Evolutionary conservation across 805 yeast genomes (phyloP).

Genomic region (Aciculoconidium aculeatum): DNA sequence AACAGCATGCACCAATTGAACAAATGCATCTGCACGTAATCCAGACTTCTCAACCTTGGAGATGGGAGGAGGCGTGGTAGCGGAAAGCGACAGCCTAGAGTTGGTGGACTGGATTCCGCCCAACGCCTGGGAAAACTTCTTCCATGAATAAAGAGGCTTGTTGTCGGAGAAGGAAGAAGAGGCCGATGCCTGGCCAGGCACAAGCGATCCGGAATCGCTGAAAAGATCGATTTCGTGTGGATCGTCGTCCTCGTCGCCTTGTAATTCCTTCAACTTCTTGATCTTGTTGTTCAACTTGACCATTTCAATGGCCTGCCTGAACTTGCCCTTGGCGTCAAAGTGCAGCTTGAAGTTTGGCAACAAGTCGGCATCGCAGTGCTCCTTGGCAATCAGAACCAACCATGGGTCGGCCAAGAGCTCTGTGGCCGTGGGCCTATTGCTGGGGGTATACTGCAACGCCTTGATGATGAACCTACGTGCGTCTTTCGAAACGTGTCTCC

Average conservation of each 20-base stretch:
- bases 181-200: conserved; percentile 3
- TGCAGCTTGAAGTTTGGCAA: conserved; percentile 76
- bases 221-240: conserved; percentile 42
- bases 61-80: not conserved
- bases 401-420: conserved; percentile 69
- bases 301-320: conserved; percentile 80
- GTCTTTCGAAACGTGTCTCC: conserved; percentile 73
- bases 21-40: conserved; percentile 52
- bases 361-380: conserved; percentile 56
- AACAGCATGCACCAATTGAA: conserved; percentile 67
- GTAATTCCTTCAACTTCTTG: conserved; percentile 59
- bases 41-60: conserved; percentile 23
- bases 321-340: conserved; percentile 77
- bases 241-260: conserved; percentile 52
- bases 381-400: conserved; percentile 47
- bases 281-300: conserved; percentile 79
- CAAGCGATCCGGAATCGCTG: conserved; percentile 24
- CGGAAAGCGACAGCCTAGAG: conserved; percentile 20
- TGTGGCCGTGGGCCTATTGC: conserved; percentile 60
- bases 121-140: conserved; percentile 20
- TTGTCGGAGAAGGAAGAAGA: conserved; percentile 6
- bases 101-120: conserved; percentile 12
- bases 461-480: conserved; percentile 75
- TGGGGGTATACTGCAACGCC: conserved; percentile 65
- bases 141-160: conserved; percentile 24